Percentiles rank a stretch among this genome's conserved stretches.
phyloP scores from a whole-genome alignment of 2,329 filamentous ascomycete species.

The Fusarium napiforme region DNA sequence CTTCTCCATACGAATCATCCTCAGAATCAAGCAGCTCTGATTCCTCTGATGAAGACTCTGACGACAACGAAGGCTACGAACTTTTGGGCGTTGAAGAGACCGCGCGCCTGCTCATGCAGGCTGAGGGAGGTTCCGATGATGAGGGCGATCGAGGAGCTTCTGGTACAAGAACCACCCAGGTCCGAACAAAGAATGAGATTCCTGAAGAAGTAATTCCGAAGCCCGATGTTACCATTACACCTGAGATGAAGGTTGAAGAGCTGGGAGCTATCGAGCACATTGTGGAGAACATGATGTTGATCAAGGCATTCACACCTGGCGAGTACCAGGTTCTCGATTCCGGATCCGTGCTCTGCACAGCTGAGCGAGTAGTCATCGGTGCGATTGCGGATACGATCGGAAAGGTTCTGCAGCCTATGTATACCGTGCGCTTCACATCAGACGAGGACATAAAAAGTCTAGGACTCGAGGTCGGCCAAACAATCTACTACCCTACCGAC shows the following conservation, averaged over 20 bases:
- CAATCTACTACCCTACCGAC: slow-evolving; percentile 81
- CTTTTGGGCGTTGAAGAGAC: slow-evolving; percentile 84
- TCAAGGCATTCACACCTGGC: slow-evolving; percentile 81
- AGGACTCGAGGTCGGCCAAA: slow-evolving; percentile 74
- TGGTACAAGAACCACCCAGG: slow-evolving; percentile 55
- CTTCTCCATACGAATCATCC: slow-evolving; percentile 78
- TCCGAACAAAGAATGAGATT: slow-evolving; percentile 86
- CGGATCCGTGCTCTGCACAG: slow-evolving; percentile 84
- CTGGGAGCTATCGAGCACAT: slow-evolving; percentile 81
- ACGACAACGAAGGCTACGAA: slow-evolving; percentile 71
- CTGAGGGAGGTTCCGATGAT: slow-evolving; percentile 82
- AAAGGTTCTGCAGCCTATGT: slow-evolving; percentile 85
- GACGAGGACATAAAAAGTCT: slow-evolving; percentile 73
- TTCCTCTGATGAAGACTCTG: slow-evolving; percentile 69
- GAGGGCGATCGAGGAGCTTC: slow-evolving; percentile 67
- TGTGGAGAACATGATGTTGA: slow-evolving; percentile 81
- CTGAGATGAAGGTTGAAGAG: slow-evolving; percentile 79
- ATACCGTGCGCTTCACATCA: slow-evolving; percentile 81
- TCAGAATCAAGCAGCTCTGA: slow-evolving; percentile 68
- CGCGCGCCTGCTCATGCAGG: slow-evolving; percentile 85
- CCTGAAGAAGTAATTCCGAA: slow-evolving; percentile 72
- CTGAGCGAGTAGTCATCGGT: slow-evolving; percentile 80
- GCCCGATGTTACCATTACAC: slow-evolving; percentile 81
- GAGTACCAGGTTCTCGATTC: slow-evolving; percentile 87
- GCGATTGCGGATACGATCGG: slow-evolving; percentile 88